These are phyloP conservation scores for Thermomucor indicae-seudaticae DNA, from an alignment of 371 early-diverging fungal species.

Conservation along the genomic window DNA sequence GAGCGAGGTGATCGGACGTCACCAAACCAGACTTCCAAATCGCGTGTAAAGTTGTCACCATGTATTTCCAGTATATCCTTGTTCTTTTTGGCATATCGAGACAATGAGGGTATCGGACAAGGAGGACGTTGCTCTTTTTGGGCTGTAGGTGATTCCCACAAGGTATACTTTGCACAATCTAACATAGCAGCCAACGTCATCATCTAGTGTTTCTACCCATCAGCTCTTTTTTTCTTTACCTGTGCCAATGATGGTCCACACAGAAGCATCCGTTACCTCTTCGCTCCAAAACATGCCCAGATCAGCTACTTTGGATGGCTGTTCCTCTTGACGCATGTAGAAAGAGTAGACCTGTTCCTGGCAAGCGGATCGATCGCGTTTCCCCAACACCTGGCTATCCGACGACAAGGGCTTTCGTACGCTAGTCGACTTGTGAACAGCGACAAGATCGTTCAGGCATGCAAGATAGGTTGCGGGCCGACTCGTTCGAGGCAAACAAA, in stretches of 20 bases:
- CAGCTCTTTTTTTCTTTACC: conserved; percentile 17
- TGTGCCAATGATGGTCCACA: conserved; percentile 80
- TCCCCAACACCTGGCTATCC: not conserved
- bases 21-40: conserved; percentile 69
- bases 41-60: conserved; percentile 60
- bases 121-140: conserved; percentile 2
- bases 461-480: conserved; percentile 14
- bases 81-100: not conserved
- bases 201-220: not conserved
- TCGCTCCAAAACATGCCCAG: conserved; percentile 55
- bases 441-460: conserved; percentile 23
- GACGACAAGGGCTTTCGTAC: conserved; percentile 3
- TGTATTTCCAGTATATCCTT: conserved; percentile 9
- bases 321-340: not conserved
- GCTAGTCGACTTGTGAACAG: conserved; percentile 12
- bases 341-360: not conserved
- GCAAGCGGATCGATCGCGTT: conserved; percentile 6
- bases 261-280: conserved; percentile 78
- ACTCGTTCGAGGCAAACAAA: not conserved
- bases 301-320: conserved; percentile 1
- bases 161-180: conserved; percentile 67
- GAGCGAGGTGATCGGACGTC: conserved; percentile 27
- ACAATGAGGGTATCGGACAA: not conserved
- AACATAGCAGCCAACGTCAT: not conserved
- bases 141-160: conserved; percentile 38